Percentiles rank a stretch among this genome's conserved stretches.
Conservation (phyloP, 2,329 filamentous ascomycete genomes). For the Dichotomopilus funicola region DNA sequence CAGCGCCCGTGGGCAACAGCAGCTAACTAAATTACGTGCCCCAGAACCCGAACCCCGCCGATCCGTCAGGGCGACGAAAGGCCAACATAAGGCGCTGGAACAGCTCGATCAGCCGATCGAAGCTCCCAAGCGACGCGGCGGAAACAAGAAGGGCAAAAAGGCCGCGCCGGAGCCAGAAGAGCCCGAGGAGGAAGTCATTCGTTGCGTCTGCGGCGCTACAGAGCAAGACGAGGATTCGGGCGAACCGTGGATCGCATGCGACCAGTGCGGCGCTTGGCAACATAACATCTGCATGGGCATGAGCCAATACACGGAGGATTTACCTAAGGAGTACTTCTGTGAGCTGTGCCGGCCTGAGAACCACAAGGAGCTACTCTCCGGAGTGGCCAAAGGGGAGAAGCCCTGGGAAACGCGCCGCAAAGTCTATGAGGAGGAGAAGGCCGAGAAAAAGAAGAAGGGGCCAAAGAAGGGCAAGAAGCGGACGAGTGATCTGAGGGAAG, state of each 20-base stretch:
- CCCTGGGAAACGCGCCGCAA: conserved; percentile 72
- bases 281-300: conserved; percentile 95
- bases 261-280: conserved; percentile 89
- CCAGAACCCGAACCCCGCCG: conserved; percentile 72
- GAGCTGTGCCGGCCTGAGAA: conserved; percentile 81
- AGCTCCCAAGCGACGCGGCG: conserved; percentile 44
- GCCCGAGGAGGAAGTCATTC: conserved; percentile 67
- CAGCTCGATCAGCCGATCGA: conserved; percentile 56
- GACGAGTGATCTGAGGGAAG: conserved; percentile 55
- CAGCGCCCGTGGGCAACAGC: conserved; percentile 3
- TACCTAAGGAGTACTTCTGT: conserved; percentile 83
- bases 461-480: conserved; percentile 60
- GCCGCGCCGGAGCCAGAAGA: conserved; percentile 50
- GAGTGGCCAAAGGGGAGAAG: conserved; percentile 71
- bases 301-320: conserved; percentile 67
- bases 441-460: conserved; percentile 58
- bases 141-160: conserved; percentile 48
- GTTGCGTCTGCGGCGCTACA: conserved; percentile 86
- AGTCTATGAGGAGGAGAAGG: conserved; percentile 55
- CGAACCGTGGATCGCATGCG: conserved; percentile 93
- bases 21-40: conserved; percentile 23
- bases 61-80: conserved; percentile 93
- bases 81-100: conserved; percentile 88
- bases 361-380: conserved; percentile 73
- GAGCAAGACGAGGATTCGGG: conserved; percentile 80